phyloP scores from a whole-genome alignment of 768 basidiomycete genomes.

The Pleurotus salmoneostramineus region DNA sequence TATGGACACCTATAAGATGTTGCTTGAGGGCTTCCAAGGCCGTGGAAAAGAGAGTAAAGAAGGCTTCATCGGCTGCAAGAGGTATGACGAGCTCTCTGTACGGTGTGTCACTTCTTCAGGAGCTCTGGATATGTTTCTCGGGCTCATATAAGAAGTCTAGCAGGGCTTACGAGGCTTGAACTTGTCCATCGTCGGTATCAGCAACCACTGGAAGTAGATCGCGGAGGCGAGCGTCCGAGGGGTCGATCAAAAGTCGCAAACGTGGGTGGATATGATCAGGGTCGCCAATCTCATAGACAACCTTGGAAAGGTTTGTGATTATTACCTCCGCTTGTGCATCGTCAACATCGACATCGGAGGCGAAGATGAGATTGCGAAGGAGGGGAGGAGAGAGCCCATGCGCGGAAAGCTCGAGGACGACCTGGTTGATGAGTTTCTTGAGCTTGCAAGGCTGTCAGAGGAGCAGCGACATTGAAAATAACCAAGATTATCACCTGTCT shows the following conservation, averaged over 20 bases:
- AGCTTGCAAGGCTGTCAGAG: conserved; percentile 42
- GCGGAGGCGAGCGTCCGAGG: conserved; percentile 14
- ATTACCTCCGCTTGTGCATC: conserved; percentile 7
- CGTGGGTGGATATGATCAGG: conserved; percentile 52
- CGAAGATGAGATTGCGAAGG: conserved; percentile 36
- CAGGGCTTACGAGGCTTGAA: no score
- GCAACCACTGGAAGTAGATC: not conserved
- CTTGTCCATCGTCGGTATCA: no score
- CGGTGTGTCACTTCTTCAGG: not conserved
- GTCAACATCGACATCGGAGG: not conserved
- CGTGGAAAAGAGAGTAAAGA: conserved; percentile 70
- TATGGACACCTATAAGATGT: conserved; percentile 48
- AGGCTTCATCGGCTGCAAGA: conserved; percentile 74
- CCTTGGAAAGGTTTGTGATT: conserved; percentile 17
- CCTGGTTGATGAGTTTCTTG: conserved; percentile 85
- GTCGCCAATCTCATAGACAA: conserved; percentile 55
- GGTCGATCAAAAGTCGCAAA: conserved; percentile 46
- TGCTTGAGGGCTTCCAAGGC: conserved; percentile 49
- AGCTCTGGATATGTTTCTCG: not conserved
- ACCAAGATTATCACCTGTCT: conserved; percentile 46
- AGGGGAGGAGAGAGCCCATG: conserved; percentile 57
- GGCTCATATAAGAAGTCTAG: no score
- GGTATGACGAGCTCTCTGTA: conserved; percentile 66
- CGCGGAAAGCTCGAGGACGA: conserved; percentile 71
- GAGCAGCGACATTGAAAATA: not conserved